These are phyloP conservation scores for Guadua angustifolia DNA, from an alignment of 176 grass and related monocot species.

Conservation along the genomic window DNA sequence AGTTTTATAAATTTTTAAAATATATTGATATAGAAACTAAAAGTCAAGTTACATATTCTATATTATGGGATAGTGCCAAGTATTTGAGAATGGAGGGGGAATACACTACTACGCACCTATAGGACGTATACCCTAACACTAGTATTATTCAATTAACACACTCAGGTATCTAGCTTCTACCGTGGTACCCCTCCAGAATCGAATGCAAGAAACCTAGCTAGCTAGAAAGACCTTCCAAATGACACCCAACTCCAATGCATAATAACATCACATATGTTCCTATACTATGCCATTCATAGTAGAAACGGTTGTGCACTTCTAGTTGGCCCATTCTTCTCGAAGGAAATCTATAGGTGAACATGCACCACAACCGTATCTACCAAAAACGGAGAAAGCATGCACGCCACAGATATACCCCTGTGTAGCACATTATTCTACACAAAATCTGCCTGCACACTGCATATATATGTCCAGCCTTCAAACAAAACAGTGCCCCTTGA, in stretches of 20 bases:
- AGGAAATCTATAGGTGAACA: background rate
- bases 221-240: background rate
- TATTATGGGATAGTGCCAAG: background rate
- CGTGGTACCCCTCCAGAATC: background rate
- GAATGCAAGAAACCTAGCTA: background rate
- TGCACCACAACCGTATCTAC: conserved; percentile 24
- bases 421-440: conserved; percentile 9
- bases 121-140: background rate
- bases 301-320: background rate
- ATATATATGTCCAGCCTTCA: conserved; percentile 30
- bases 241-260: background rate
- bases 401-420: background rate
- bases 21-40: background rate
- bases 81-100: background rate
- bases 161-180: background rate
- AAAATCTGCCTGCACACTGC: conserved; percentile 39
- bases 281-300: no score
- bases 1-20: background rate
- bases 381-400: conserved; percentile 1
- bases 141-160: background rate
- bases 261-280: background rate
- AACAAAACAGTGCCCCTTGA: no score
- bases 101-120: background rate
- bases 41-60: background rate
- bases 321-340: background rate